Percentiles rank a stretch among this genome's conserved stretches.
Conservation (phyloP, 2,329 filamentous ascomycete genomes). For the Colletotrichum sp. region DNA sequence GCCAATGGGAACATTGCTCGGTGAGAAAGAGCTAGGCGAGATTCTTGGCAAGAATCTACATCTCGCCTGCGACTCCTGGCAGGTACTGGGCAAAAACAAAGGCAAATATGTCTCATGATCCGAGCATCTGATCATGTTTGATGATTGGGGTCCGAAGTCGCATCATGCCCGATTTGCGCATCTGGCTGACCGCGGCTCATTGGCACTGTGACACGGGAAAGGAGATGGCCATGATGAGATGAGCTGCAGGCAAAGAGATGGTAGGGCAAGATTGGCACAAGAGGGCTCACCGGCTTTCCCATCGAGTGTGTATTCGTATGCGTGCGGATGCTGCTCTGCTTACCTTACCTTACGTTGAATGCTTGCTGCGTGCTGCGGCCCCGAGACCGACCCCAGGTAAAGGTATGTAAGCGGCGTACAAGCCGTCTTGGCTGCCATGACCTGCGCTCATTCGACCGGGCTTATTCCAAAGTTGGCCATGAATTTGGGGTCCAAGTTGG, state of each 20-base stretch:
- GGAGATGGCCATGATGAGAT: neutral
- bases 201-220: neutral
- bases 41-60: neutral
- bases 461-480: neutral
- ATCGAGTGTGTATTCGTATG: neutral
- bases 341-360: neutral
- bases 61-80: neutral
- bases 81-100: neutral
- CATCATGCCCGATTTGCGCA: neutral
- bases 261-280: neutral
- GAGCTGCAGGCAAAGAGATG: neutral
- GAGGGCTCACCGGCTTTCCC: neutral
- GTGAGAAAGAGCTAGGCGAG: neutral
- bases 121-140: conserved; percentile 1
- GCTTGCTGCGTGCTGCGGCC: neutral
- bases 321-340: neutral
- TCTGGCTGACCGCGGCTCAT: neutral
- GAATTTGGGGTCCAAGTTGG: neutral
- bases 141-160: neutral
- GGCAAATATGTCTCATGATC: neutral
- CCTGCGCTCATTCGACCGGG: neutral
- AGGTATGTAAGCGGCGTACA: neutral
- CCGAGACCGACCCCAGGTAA: neutral
- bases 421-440: conserved; percentile 3
- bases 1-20: neutral